A percentile compares a stretch with the other conserved stretches of the same genome.
Evolutionary conservation across 1,284 basidiomycete genomes (phyloP).

Genomic region (Cutaneotrichosporon dermatis): DNA sequence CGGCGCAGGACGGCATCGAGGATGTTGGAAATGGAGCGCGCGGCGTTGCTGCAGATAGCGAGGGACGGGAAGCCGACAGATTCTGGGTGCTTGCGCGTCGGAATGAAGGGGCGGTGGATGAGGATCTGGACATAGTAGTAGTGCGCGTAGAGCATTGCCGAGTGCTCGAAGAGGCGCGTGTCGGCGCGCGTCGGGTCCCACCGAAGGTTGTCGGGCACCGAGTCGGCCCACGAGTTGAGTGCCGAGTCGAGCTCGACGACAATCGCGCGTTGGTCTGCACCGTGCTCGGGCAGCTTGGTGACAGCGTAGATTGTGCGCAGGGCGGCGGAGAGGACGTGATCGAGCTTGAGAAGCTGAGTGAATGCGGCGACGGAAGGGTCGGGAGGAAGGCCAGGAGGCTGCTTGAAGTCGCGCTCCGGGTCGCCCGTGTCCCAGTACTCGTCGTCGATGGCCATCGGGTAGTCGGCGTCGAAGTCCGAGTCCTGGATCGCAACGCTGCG

Average conservation of each 20-base stretch:
- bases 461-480: constrained; percentile 74
- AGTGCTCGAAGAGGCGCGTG: constrained; percentile 64
- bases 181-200: constrained; percentile 69
- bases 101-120: constrained; percentile 75
- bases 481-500: constrained; percentile 77
- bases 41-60: constrained; percentile 78
- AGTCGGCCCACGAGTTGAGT: constrained; percentile 69
- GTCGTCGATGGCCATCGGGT: constrained; percentile 77
- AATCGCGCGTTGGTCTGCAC: constrained; percentile 64
- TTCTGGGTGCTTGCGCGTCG: constrained; percentile 50
- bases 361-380: constrained; percentile 58
- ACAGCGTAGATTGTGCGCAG: constrained; percentile 70
- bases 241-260: constrained; percentile 66
- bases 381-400: constrained; percentile 54
- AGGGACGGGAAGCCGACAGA: constrained; percentile 58
- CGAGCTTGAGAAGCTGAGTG: constrained; percentile 63
- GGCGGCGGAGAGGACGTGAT: constrained; percentile 65
- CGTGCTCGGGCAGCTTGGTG: constrained; percentile 56
- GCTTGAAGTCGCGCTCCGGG: constrained; percentile 54
- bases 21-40: constrained; percentile 70
- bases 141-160: constrained; percentile 59
- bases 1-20: constrained; percentile 53
- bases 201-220: constrained; percentile 63
- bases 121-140: constrained; percentile 67
- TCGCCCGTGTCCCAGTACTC: constrained; percentile 64